Base-by-base conservation (phyloP, 805 yeast genomes). In the Ogataea saltuana region DNA sequence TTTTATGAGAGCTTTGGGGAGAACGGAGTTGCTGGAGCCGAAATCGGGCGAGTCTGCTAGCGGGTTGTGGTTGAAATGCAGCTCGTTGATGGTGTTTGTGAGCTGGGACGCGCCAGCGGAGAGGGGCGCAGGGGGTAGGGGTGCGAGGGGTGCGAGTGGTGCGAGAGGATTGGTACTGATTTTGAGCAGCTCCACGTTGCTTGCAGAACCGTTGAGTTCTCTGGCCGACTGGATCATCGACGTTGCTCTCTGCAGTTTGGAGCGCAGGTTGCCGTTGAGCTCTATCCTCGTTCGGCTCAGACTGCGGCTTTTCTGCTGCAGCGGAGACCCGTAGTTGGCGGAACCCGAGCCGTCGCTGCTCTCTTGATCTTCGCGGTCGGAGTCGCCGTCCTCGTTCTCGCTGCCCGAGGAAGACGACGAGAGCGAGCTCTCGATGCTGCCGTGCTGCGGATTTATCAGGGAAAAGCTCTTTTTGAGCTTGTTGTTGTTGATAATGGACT, bases 251-350 rank as follows among this genome's bases (percentile, higher is more conserved):
- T 59, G 64, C 12, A 61, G 46, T 30, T 46, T 51, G 20, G 49
- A 41, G 33, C 50, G 50, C 26, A 58, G 41, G 21, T 48, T 50
- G 1, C 46, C 33, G 27, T 45, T 49, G 20, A 54, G 33, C 15
- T 46, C 56, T 7, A 51, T 23, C 35, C 56, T 45, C 19, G 44
- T 40, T 15, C 53, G 36, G 21, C 45, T 29, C 12, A 40, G 52
- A 10, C 44, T 39, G 19, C 60, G 47, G n/a, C 42, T 39, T 27
- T 58, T 51, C 49, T 51, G 62, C 40, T 67, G 75, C 37, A 69
- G 46, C n/a, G 72, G 74, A 2, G 74, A 65, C 1, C 71, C 71
- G 20, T 61, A 50, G 38, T 63, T 67, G 23, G 46, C 38, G 6
- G 22, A 18, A 11, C 17, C 22, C 9, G 15, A 21, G 16, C 21